Percentiles rank a stretch among this genome's conserved stretches.
phyloP scores from a whole-genome alignment of 2,329 filamentous ascomycete genomes.

The Colletotrichum spinosum region DNA sequence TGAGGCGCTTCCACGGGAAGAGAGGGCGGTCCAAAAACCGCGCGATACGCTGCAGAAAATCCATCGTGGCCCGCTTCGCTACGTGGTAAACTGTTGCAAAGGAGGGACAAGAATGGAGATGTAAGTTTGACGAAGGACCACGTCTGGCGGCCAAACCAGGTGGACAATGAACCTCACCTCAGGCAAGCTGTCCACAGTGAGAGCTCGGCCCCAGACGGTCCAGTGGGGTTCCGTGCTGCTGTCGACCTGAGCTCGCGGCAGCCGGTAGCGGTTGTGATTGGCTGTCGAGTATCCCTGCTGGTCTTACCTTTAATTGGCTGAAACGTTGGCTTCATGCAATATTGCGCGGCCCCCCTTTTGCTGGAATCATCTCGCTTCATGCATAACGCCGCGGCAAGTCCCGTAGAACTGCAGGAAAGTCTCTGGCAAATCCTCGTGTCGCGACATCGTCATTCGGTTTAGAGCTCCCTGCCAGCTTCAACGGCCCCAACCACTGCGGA shows the following conservation, averaged over 20 bases:
- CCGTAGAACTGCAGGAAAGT: constrained; percentile 29
- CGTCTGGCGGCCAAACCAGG: constrained; percentile 8
- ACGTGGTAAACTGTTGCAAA: constrained; percentile 20
- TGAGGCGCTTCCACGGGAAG: constrained; percentile 98
- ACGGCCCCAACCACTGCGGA: constrained; percentile 14
- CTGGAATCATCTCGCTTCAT: constrained; percentile 17
- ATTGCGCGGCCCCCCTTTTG: constrained; percentile 1
- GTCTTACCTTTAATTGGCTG: constrained; percentile 17
- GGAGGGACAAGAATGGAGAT: constrained; percentile 31
- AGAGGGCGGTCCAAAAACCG: constrained; percentile 88
- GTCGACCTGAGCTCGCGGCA: constrained; percentile 23
- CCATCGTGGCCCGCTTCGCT: constrained; percentile 32
- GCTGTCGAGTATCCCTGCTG: constrained; percentile 5
- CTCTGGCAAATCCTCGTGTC: constrained; percentile 29
- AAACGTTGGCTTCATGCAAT: constrained; percentile 27
- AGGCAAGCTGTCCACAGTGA: constrained; percentile 37
- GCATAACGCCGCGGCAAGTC: constrained; percentile 7
- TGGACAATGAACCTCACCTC: constrained; percentile 8
- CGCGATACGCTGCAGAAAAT: constrained; percentile 72
- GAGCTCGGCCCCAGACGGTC: constrained; percentile 15
- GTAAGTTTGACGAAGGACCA: constrained; percentile 22
- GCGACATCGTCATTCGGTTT: constrained; percentile 4
- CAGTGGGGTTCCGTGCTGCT: constrained; percentile 28
- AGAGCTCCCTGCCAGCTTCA: constrained; percentile 20
- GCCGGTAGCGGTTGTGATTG: constrained; percentile 23